Base-by-base conservation (phyloP, 2,329 filamentous ascomycete species). In the Xenosphaeropsis pyriputrescens region DNA sequence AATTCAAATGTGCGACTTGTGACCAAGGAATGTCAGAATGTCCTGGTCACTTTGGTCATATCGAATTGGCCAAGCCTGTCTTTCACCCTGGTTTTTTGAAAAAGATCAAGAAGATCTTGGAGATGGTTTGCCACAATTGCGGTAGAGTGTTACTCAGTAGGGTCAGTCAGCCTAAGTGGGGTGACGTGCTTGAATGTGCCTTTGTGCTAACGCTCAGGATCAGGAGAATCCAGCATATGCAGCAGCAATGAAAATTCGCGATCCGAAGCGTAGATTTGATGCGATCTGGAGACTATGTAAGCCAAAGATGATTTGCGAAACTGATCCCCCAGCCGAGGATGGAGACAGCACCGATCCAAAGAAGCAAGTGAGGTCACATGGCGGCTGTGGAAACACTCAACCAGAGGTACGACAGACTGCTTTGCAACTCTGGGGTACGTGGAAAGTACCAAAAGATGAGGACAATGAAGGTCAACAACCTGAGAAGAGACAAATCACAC, bases 51-150 rank as follows among this genome's bases (percentile, higher is more conserved):
- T 99, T 98, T 58, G 91, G 91, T 46, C 93, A 98, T 62, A 98
- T 98, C 52, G 93, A 98, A 64, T 72, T 99, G 49, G 88, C 91
- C 32, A 88, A 85, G 57, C 91, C 93, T 39, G 91, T 98, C 51
- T 99, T 83, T 61, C 91, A 99, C 52, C 65, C 70, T 67, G 91
- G 91, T 54, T 99, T 95, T 63, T 82, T 99, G 65, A 93, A 85
- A 61, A 96, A 96, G 68, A 88, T 94, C 64, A 98, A 99, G 72
- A 98, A 96, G 70, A 76, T 99, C 52, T 70, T 98, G 60, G 93
- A 98, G 72, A 91, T 88, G 51, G 88, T 98, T 61, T 98, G 93
- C 72, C 88, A 94, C 67, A 95, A 93, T 62, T 98, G 93, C 71
- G 89, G 88, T 65, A 93, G 91, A 70, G 85, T 96, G 57, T 75